Conservation (phyloP, 78 protist species). For the Cavenderia fasciculata region DNA sequence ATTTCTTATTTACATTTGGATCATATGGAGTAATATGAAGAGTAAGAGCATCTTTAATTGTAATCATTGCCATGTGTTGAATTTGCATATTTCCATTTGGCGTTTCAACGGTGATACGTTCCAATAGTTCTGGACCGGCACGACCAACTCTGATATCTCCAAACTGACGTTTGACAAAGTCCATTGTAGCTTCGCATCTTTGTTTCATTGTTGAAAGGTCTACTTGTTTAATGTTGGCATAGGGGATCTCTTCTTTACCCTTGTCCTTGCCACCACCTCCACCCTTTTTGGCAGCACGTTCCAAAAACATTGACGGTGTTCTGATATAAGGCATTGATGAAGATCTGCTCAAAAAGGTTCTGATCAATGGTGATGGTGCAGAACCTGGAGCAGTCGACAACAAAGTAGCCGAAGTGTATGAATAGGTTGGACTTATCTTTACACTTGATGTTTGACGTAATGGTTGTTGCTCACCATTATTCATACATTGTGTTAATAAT, state of each 20-base stretch:
- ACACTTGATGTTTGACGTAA: too few species aligned
- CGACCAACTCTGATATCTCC: constrained; percentile 45
- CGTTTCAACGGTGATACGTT: constrained; percentile 44
- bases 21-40: constrained; percentile 40
- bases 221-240: constrained; percentile 8
- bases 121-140: constrained; percentile 53
- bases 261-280: constrained; percentile 12
- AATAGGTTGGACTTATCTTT: too few species aligned
- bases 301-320: too few species aligned
- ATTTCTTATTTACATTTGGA: constrained; percentile 17
- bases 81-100: constrained; percentile 22
- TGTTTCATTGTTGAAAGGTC: constrained; percentile 18
- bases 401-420: too few species aligned
- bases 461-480: too few species aligned
- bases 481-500: too few species aligned
- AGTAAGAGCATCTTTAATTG: constrained; percentile 54
- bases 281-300: constrained; percentile 19
- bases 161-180: constrained; percentile 1
- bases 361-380: too few species aligned
- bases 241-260: constrained; percentile 2
- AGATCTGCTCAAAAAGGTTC: too few species aligned
- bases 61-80: constrained; percentile 42
- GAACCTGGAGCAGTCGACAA: too few species aligned
- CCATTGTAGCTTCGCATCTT: constrained; percentile 19
- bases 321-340: too few species aligned